phyloP scores from a whole-genome alignment of 2,329 filamentous ascomycete species.

The Penicillium crustosum region DNA sequence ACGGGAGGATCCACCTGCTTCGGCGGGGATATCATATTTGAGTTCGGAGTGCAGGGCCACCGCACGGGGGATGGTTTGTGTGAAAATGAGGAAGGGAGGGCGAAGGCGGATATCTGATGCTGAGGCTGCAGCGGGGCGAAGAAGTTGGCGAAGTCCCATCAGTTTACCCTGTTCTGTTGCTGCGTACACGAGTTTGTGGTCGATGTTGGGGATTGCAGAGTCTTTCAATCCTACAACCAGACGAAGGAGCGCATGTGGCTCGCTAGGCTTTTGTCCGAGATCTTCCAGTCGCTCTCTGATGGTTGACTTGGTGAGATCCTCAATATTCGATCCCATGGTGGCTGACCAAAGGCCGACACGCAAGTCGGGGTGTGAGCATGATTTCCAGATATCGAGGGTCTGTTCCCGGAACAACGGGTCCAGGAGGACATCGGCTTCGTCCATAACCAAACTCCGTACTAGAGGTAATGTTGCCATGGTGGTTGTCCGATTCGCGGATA shows the following conservation, averaged over 20 bases:
- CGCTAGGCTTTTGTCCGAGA: conserved; percentile 18
- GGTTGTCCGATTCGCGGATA: conserved; percentile 53
- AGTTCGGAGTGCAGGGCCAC: conserved; percentile 85
- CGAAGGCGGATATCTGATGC: conserved; percentile 57
- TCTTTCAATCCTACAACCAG: conserved; percentile 96
- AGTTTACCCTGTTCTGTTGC: conserved; percentile 93
- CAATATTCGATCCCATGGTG: conserved; percentile 92
- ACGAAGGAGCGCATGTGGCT: conserved; percentile 62
- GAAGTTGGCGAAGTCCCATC: conserved; percentile 81
- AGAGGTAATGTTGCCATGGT: conserved; percentile 58
- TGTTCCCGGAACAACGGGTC: conserved; percentile 89
- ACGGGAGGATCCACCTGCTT: conserved; percentile 78
- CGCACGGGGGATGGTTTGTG: conserved; percentile 90
- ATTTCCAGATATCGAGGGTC: conserved; percentile 78
- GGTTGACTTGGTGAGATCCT: conserved; percentile 71
- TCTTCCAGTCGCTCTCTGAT: conserved; percentile 55
- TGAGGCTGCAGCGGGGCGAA: conserved; percentile 67
- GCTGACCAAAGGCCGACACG: conserved; percentile 88
- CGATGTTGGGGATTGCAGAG: conserved; percentile 87
- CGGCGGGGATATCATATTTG: conserved; percentile 87
- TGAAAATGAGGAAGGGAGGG: conserved; percentile 92
- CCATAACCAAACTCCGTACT: conserved; percentile 74
- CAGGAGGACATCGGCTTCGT: conserved; percentile 93
- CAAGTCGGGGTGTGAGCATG: conserved; percentile 69
- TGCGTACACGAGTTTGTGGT: conserved; percentile 85